Evolutionary conservation across 192 early-diverging fungal species (phyloP), one percentile per base, ranked within the genome.

Genomic region (Coemansia sp.): DNA sequence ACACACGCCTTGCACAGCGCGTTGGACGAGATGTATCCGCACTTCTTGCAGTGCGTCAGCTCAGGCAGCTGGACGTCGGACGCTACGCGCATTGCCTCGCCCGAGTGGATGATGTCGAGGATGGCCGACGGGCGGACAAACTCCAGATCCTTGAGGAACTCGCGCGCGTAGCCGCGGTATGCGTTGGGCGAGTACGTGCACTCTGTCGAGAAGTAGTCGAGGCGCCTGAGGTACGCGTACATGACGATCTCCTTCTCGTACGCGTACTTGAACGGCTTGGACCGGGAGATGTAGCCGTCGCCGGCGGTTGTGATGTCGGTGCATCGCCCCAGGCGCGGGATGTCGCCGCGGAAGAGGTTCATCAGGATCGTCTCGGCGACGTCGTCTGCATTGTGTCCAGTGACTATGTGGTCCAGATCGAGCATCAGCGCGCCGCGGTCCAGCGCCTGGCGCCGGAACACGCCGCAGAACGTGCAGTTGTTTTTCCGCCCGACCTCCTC

Each of bases 181-280:
- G 97, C 94, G 67, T 99, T 95, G 25, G 95, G 95, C 35, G 94
- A 93, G 76, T 99, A 99, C 22, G 92, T 94, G 73, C 97, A 99
- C 73, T 99, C 97, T 11, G 97, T 99, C 13, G 95, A 96, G 60
- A 99, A 99, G 83, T 99, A 99, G 71, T 99, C 97, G 23, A 99
- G 81, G 38, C 93, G 90, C 78, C 93, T 92, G 69, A 95, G 94
- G 69, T 99, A 97, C 22, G 97, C 97, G 67, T 99, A 94, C 95
- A 99, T 96, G 68, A 99, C 97, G 68, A 99, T 99, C 66, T 99
- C 97, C 80, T 99, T 99, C 76, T 99, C 97, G 63, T 99, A 99
- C 0, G 95, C 95, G 75, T 97, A 97, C 71, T 97, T 99, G 83
- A 99, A 96, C 0, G 97, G 97, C 83, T 99, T 99, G 11, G 94